These are phyloP conservation scores for Pythium diclinum DNA, from an alignment of 352 stramenopile genomes.

Conservation along the genomic window DNA sequence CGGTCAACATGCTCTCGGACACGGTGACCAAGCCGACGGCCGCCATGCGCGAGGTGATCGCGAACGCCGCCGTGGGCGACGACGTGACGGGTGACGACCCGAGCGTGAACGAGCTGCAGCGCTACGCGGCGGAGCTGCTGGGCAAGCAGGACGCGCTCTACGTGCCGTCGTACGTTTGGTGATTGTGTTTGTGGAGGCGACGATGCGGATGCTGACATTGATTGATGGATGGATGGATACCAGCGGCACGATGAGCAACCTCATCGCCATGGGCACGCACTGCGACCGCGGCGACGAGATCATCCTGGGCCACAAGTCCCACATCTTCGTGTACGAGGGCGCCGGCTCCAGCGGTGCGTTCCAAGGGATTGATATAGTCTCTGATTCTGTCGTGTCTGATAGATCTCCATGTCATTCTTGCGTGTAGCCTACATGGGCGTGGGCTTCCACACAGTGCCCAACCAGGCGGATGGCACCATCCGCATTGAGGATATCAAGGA, in stretches of 20 bases:
- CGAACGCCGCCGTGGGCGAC: slow-evolving; percentile 70
- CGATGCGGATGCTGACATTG: background rate
- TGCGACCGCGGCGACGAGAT: slow-evolving; percentile 92
- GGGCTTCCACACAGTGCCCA: slow-evolving; percentile 84
- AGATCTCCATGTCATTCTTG: background rate
- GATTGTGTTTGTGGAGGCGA: background rate
- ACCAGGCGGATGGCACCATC: slow-evolving; percentile 84
- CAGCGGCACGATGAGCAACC: slow-evolving; percentile 97
- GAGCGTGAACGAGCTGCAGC: slow-evolving; percentile 92
- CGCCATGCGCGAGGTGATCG: slow-evolving; percentile 92
- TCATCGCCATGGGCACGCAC: slow-evolving; percentile 93
- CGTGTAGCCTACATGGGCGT: slow-evolving; percentile 85
- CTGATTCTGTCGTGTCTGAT: background rate
- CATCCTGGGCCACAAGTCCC: slow-evolving; percentile 93
- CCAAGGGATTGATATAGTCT: no score
- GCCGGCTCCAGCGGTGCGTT: slow-evolving; percentile 77
- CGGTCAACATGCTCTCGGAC: slow-evolving; percentile 95
- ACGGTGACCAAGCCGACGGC: slow-evolving; percentile 93
- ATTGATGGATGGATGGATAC: background rate
- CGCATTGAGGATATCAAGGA: slow-evolving; percentile 74
- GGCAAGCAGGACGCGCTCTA: slow-evolving; percentile 95
- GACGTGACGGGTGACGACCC: slow-evolving; percentile 88
- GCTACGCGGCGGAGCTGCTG: slow-evolving; percentile 89
- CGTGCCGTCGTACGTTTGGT: slow-evolving; percentile 84
- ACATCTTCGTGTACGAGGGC: slow-evolving; percentile 97